Evolutionary conservation across 2,329 filamentous ascomycete species (phyloP), one percentile per base, ranked within the genome.

Genomic region (Phoma sp.): DNA sequence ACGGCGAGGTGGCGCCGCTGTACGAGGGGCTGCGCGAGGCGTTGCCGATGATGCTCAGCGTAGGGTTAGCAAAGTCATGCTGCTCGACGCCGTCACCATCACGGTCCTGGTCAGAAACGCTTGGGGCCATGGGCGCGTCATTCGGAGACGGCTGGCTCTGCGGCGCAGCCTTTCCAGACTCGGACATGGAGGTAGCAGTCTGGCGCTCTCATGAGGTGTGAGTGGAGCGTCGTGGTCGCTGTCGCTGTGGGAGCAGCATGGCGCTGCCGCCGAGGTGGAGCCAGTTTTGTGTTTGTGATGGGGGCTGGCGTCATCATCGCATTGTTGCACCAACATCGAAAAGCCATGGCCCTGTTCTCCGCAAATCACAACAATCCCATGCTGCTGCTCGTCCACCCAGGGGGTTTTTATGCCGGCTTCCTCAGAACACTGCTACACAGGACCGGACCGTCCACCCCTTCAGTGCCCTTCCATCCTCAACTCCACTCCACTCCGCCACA

Each of bases 21-120:
- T 48, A 54, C 2, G 70, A 72, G 3, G 67, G 58, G 13, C 55
- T 65, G 23, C 62, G 65, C 7, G 69, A 70, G 8, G 61, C 40
- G 30, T 53, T 66, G 40, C 63, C 60, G 57, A 73, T 72, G 36
- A 73, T 64, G 47, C 60, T 70, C 39, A 72, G 62, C 1, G 69
- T 74, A 30, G 69, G 71, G 30, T 72, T 72, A 6, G 58, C 57
- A 45, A 73, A 74, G 58, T 71, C 70, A 1, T 65, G 65, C 58
- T 69, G 61, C 41, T 68, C 65, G 10, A 60, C 56, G 30, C 52
- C n/a, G 23, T 70, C 64, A 18, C 38, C 58, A 25, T 51, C 54
- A 52, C 53, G 58, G 14, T 23, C 14, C 14, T 14, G 7, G 2
- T 38, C 14, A 18, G 18, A 18, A 18, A 18, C 18, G 5, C 7